Evolutionary conservation across 1,284 basidiomycete genomes (phyloP).

Genomic region (Schizophyllum commune): DNA sequence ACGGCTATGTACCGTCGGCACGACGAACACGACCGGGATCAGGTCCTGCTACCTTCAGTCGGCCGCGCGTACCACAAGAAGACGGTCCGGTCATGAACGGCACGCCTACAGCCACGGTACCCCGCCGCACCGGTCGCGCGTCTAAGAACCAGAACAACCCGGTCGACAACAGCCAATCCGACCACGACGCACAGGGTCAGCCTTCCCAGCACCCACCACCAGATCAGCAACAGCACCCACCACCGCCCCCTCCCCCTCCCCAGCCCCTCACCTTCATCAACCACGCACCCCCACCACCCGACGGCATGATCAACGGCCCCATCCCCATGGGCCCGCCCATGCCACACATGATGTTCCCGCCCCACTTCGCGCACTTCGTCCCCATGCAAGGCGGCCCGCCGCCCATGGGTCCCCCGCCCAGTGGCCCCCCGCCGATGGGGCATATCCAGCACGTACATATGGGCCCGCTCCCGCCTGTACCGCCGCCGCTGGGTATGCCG

Average conservation of each 20-base stretch:
- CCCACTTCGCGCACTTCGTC: not conserved
- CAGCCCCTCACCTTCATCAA: not conserved
- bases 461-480: not conserved
- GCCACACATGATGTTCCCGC: not conserved
- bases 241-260: too few relatives aligned
- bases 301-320: not conserved
- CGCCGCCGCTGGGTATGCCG: not conserved
- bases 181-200: not conserved
- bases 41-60: not conserved
- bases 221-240: not conserved
- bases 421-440: not conserved
- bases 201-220: not conserved
- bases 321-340: not conserved
- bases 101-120: not conserved
- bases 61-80: not conserved
- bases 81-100: not conserved
- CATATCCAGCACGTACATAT: not conserved
- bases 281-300: not conserved
- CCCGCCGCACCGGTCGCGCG: not conserved
- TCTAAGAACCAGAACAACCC: not conserved
- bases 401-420: not conserved
- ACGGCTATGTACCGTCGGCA: slow-evolving; percentile 7
- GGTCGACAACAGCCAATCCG: not conserved
- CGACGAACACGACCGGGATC: not conserved
- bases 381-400: not conserved